Conservation (phyloP, 495 filamentous ascomycete species). For the Podospora pseudocomata region DNA sequence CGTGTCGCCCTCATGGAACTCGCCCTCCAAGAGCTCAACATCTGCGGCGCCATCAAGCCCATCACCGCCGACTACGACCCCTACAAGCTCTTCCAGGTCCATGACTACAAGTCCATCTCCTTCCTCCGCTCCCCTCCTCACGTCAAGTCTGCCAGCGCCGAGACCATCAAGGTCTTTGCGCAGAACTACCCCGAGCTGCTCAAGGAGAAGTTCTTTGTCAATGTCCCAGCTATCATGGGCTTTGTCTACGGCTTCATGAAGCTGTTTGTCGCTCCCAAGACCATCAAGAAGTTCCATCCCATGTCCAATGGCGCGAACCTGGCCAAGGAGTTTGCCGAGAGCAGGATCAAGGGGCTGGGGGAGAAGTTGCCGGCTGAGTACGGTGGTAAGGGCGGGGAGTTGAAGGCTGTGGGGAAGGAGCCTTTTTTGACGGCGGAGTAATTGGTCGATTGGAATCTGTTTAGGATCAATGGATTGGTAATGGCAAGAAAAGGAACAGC, state of each 20-base stretch:
- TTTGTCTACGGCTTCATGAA: conserved; percentile 81
- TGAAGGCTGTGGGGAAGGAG: conserved; percentile 39
- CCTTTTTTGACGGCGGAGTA: conserved; percentile 21
- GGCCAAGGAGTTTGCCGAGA: conserved; percentile 55
- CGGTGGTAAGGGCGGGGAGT: conserved; percentile 61
- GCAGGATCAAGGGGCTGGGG: conserved; percentile 47
- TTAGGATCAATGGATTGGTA: background rate
- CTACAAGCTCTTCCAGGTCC: conserved; percentile 83
- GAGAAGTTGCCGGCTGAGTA: conserved; percentile 65
- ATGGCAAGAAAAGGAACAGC: background rate
- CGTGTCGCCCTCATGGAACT: conserved; percentile 83
- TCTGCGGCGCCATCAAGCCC: conserved; percentile 60
- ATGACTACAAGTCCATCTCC: conserved; percentile 80
- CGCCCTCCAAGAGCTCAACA: conserved; percentile 63
- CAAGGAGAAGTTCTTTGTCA: conserved; percentile 87
- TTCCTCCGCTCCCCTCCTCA: conserved; percentile 71
- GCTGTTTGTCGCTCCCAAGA: conserved; percentile 71
- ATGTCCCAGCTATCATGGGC: conserved; percentile 81
- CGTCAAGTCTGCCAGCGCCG: conserved; percentile 66
- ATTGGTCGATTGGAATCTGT: background rate
- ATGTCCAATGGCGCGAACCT: conserved; percentile 72
- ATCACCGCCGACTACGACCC: conserved; percentile 78
- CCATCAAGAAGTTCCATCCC: conserved; percentile 79
- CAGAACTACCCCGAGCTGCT: conserved; percentile 84
- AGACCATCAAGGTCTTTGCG: conserved; percentile 73